These are phyloP conservation scores for Saccharomycopsis oosterbeekiorum DNA, from an alignment of 805 yeast genomes.

Conservation along the genomic window DNA sequence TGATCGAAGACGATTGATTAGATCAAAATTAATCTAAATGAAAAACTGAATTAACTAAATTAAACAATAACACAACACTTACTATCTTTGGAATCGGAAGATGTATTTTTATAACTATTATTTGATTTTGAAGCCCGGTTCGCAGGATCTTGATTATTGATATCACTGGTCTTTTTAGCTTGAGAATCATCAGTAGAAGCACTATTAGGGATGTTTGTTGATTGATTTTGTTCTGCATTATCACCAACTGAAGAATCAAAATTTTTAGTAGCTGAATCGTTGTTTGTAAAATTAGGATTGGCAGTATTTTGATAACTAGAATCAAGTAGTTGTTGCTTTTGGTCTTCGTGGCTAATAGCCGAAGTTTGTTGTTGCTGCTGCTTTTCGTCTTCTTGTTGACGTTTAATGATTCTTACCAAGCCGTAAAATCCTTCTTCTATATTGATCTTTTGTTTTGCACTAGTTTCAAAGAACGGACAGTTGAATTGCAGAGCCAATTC, in stretches of 20 bases:
- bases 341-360: not conserved
- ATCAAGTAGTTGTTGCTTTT: slow-evolving; percentile 2
- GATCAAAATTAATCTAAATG: not conserved
- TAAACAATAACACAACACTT: slow-evolving; percentile 9
- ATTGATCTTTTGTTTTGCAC: slow-evolving; percentile 84
- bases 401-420: slow-evolving; percentile 46
- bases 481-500: slow-evolving; percentile 53
- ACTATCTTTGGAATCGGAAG: not conserved
- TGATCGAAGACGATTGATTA: too few relatives aligned
- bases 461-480: slow-evolving; percentile 79
- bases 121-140: not conserved
- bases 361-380: slow-evolving; percentile 11
- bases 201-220: not conserved
- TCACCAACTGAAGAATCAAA: not conserved
- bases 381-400: slow-evolving; percentile 17
- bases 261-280: not conserved
- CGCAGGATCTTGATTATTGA: not conserved
- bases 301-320: not conserved
- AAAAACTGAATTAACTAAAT: not conserved
- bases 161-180: not conserved
- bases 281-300: not conserved
- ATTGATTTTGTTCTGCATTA: not conserved
- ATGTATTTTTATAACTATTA: not conserved
- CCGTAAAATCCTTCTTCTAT: slow-evolving; percentile 79
- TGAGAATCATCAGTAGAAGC: not conserved